Conservation (phyloP, 2,329 filamentous ascomycete genomes). For the Trichoderma endophyticum region DNA sequence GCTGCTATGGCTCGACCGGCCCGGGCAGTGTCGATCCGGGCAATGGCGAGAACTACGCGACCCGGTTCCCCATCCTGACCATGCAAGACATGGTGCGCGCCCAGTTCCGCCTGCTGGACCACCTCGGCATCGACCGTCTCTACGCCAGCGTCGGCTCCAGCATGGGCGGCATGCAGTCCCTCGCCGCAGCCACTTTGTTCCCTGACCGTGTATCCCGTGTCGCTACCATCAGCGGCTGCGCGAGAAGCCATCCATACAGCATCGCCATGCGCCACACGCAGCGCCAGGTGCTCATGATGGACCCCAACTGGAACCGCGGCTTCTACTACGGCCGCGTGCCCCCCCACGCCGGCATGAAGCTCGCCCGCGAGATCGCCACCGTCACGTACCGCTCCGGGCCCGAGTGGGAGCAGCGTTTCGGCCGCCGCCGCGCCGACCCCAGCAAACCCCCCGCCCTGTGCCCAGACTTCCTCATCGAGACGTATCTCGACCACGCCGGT, state of each 20-base stretch:
- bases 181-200: constrained; percentile 82
- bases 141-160: constrained; percentile 92
- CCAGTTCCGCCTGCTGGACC: constrained; percentile 85
- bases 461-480: constrained; percentile 96
- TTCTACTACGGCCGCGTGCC: constrained; percentile 89
- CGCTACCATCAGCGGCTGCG: constrained; percentile 89
- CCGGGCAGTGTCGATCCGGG: constrained; percentile 84
- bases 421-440: constrained; percentile 78
- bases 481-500: constrained; percentile 94
- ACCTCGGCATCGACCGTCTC: constrained; percentile 70
- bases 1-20: constrained; percentile 93
- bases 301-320: constrained; percentile 92
- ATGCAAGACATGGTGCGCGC: constrained; percentile 97
- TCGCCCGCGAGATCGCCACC: constrained; percentile 93
- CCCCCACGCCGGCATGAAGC: constrained; percentile 95
- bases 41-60: constrained; percentile 85
- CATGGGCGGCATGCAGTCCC: constrained; percentile 98
- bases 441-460: constrained; percentile 88
- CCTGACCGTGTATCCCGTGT: constrained; percentile 77
- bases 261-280: constrained; percentile 99
- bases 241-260: constrained; percentile 92
- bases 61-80: constrained; percentile 90
- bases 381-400: constrained; percentile 95
- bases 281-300: constrained; percentile 97
- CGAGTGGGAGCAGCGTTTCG: constrained; percentile 96